These are phyloP conservation scores for Scleromitrula shiraiana DNA, from an alignment of 2,329 filamentous ascomycete genomes.

Conservation along the genomic window DNA sequence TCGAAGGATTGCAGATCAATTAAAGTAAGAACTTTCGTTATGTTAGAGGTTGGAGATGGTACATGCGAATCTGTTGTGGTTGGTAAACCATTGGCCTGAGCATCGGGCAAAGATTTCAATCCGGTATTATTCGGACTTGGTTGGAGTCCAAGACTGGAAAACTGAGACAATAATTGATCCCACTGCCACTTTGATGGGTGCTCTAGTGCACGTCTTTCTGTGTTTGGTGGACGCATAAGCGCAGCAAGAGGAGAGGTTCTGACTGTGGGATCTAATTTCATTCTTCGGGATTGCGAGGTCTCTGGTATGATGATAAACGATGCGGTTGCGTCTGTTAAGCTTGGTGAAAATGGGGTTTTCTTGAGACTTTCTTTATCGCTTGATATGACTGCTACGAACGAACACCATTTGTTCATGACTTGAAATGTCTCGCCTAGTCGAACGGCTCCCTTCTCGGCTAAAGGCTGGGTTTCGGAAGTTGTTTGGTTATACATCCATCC, in stretches of 20 bases:
- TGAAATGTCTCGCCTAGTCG: conserved; percentile 57
- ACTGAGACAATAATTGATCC: not conserved
- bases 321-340: not conserved
- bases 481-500: conserved; percentile 57
- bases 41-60: not conserved
- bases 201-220: not conserved
- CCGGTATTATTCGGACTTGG: not conserved
- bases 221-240: not conserved
- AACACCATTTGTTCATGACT: conserved; percentile 62
- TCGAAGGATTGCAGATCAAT: not conserved
- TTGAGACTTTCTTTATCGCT: not conserved
- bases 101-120: not conserved
- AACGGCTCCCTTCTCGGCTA: conserved; percentile 59
- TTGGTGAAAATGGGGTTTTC: not conserved
- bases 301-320: not conserved
- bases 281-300: not conserved
- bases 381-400: conserved; percentile 57
- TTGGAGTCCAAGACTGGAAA: not conserved
- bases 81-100: not conserved
- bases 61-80: not conserved
- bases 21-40: not conserved
- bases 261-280: not conserved
- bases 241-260: too few relatives aligned
- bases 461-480: conserved; percentile 32
- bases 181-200: rapidly evolving